Base-by-base conservation (phyloP, 176 grass and related monocot genomes). In the Oryza longistaminata region DNA sequence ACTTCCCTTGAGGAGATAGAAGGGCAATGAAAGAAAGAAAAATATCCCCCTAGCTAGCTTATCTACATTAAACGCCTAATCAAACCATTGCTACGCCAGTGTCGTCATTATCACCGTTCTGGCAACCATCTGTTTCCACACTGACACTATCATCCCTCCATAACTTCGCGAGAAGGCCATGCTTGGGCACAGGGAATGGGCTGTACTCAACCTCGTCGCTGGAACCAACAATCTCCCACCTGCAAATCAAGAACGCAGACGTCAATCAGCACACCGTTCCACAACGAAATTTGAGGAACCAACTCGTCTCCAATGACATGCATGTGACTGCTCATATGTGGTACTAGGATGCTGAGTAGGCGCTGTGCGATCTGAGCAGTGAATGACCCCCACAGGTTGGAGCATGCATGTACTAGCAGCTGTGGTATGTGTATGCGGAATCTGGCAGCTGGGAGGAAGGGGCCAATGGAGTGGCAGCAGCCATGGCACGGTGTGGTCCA, bases 161-260 rank as follows among this genome's bases (percentile, higher is more conserved):
- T 37, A 96, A 52, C 50, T 82, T 96, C 6, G 70, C 73, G 16
- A 80, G 90, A 43, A 99, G 45, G 9, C 97, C 97, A 16, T 92
- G 75, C 68, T 94, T 92, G n/a, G 97, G 97, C 13, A 99, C 86
- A 17, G 97, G 97, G 85, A 99, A 99, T n/a, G 97, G 97, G 53
- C 88, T 88, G 86, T 92, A 96, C 92, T 99, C 93, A 17, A 92
- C 82, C 79, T 94, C 93, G 65, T 82, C 85, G 1, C 76, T 65
- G 33, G 86, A 88, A 50, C 71, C 93, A 68, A 84, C 44, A 2
- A 91, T 75, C 72, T 99, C 90, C 78, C 86, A 99, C 79, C 93
- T 99, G 88, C 87, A 88, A 82, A 71, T 62, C 1, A 84, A 78
- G 27, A 61, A 91, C 10, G 37, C 25, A 80, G 16, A 52, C 34